A percentile compares a stretch with the other conserved stretches of the same genome.
Conservation (phyloP, 2,329 filamentous ascomycete species). For the Elsinoe batatas region DNA sequence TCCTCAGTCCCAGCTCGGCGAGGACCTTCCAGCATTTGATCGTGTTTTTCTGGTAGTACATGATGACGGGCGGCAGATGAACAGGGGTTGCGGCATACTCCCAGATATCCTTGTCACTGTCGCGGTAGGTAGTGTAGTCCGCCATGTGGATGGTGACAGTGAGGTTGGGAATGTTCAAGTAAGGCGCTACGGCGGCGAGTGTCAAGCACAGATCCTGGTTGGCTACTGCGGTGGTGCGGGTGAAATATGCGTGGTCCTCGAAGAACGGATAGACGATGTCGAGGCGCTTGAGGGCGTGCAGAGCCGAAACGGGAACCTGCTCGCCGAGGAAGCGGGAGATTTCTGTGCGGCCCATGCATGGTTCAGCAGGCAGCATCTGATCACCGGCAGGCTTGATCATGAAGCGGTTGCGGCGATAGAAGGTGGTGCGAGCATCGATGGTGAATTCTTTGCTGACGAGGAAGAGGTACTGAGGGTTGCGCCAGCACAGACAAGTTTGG, state of each 20-base stretch:
- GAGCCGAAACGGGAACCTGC: not conserved
- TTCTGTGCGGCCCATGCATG: not conserved
- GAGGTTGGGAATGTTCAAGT: not conserved
- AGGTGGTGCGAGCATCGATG: not conserved
- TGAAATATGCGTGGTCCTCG: not conserved
- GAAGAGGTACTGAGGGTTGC: not conserved
- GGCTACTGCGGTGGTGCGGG: not conserved
- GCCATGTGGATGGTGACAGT: not conserved
- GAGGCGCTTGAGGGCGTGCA: not conserved
- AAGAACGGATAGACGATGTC: slow-evolving; percentile 2
- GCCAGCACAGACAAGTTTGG: slow-evolving; percentile 1
- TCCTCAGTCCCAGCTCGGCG: not conserved
- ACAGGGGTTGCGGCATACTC: not conserved
- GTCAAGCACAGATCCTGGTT: not conserved
- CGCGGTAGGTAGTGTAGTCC: not conserved
- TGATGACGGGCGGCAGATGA: not conserved
- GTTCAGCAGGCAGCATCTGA: not conserved
- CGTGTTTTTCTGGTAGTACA: not conserved
- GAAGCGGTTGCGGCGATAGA: slow-evolving; percentile 3
- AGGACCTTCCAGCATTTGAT: not conserved
- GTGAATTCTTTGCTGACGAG: not conserved
- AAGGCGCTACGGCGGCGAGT: not conserved
- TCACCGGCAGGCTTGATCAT: not conserved
- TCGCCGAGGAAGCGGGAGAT: slow-evolving; percentile 1
- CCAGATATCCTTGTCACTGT: not conserved